Percentiles rank a stretch among this genome's conserved stretches.
These are phyloP conservation scores for Parastagonospora avenae DNA, from an alignment of 2,329 filamentous ascomycete species.

Conservation along the genomic window DNA sequence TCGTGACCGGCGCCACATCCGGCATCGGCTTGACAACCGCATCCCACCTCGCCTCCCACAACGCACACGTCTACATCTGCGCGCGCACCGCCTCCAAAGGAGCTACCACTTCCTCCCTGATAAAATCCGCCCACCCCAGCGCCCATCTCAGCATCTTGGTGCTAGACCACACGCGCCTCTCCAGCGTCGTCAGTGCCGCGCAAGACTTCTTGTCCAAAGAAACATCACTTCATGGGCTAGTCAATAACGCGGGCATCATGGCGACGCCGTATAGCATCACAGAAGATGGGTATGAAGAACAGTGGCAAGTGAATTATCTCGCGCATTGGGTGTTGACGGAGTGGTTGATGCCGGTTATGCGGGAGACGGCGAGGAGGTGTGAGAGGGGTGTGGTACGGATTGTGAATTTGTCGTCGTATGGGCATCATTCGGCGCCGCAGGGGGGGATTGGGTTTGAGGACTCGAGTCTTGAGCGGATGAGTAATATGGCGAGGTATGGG, in stretches of 20 bases:
- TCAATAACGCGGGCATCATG: constrained; percentile 48
- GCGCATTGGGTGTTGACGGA: constrained; percentile 52
- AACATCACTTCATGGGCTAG: constrained; percentile 46
- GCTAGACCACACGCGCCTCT: constrained; percentile 44
- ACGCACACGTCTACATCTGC: constrained; percentile 29
- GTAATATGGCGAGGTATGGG: constrained; percentile 20
- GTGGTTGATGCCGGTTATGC: constrained; percentile 42
- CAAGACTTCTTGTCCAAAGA: constrained; percentile 25
- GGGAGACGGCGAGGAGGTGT: constrained; percentile 23
- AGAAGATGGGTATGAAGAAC: constrained; percentile 51
- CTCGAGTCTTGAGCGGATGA: constrained; percentile 4
- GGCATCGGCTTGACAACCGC: constrained; percentile 22
- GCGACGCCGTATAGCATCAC: constrained; percentile 40
- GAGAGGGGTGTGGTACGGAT: constrained; percentile 39
- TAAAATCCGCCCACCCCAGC: constrained; percentile 36
- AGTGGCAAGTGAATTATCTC: constrained; percentile 55
- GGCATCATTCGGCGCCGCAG: constrained; percentile 14
- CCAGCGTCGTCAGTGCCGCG: constrained; percentile 40
- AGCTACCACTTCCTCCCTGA: constrained; percentile 37
- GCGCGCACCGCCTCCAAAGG: constrained; percentile 51
- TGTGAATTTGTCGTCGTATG: constrained; percentile 23
- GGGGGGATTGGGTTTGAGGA: constrained; percentile 22
- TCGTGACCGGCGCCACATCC: constrained; percentile 2
- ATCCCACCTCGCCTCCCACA: constrained; percentile 18
- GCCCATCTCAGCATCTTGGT: constrained; percentile 33